Evolutionary conservation across 371 early-diverging fungal species (phyloP), one percentile per base, ranked within the genome.

Genomic region (Saksenaea vasiformis): DNA sequence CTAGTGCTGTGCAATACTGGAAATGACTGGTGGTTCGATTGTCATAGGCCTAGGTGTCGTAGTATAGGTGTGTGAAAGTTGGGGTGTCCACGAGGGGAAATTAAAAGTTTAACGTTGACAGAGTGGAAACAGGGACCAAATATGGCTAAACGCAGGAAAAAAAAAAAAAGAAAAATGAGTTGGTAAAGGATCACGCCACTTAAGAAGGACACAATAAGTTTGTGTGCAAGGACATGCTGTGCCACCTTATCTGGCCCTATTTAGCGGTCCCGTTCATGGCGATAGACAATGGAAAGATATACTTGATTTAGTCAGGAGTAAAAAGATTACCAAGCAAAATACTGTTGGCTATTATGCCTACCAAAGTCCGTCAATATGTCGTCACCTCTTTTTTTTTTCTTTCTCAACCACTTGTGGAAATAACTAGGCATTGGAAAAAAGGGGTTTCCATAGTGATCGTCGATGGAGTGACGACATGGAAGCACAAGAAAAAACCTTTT

Each of bases 41-140:
- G 31, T 31, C 31, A 31, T 31, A 31, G 31, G 31, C 31, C n/a
- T 47, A 47, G 11, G 22, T 47, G 10, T 26, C n/a, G 39, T 39
- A 39, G 3, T 39, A n/a, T 39, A 39, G 15, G 39, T 47, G 24
- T 47, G 51, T 22, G 22, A 24, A 47, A 22, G 24, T 47, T n/a
- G 24, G 22, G 17, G 22, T 47, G 22, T 47, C 24, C 51, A 47
- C 51, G 51, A 47, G 51, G 51, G 51, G 51, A 47, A 47, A 47
- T 47, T 47, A 47, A 47, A 47, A 47, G 51, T 47, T 47, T 47
- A 47, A 47, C 51, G 22, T 47, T 47, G 51, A 47, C 51, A 47
- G 22, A 31, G 31, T 7, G 24, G 51, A 47, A 17, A 47, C 51
- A 22, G 10, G 22, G 51, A 47, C 51, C 51, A 47, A 47, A 47